phyloP scores from a whole-genome alignment of 345 rosid species.

The Sonneratia caseolaris region DNA sequence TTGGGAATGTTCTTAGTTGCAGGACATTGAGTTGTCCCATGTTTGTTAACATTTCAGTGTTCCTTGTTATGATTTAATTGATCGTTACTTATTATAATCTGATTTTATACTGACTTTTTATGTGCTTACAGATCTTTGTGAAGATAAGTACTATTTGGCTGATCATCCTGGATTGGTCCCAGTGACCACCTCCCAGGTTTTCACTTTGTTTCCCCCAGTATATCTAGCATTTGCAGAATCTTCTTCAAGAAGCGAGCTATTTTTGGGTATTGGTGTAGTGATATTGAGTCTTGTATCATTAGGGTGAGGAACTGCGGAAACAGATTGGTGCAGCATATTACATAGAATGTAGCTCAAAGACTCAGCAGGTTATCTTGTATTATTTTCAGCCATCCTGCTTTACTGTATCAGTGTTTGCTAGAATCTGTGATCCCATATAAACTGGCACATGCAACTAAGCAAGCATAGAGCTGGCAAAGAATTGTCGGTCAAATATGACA shows the following conservation, averaged over 20 bases:
- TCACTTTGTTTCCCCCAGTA: constrained; percentile 7
- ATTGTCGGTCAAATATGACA: neutral
- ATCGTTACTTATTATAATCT: neutral
- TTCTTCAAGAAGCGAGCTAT: neutral
- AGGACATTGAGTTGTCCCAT: neutral
- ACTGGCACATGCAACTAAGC: neutral
- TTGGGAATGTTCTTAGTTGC: neutral
- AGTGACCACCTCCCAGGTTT: constrained; percentile 85
- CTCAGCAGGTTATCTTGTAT: constrained; percentile 62
- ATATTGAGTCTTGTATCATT: constrained; percentile 5
- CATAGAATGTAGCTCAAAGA: constrained; percentile 96
- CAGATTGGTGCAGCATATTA: constrained; percentile 87
- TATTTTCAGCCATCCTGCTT: neutral
- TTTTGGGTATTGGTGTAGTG: neutral
- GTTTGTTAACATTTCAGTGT: neutral
- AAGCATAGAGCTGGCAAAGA: neutral
- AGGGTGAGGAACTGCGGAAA: constrained; percentile 98
- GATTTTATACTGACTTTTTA: neutral
- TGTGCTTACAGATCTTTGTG: constrained; percentile 71
- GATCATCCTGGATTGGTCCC: constrained; percentile 93
- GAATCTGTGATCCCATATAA: neutral
- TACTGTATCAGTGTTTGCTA: neutral
- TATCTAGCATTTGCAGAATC: neutral
- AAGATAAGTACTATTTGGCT: constrained; percentile 84
- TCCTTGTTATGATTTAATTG: neutral